Base-by-base conservation (phyloP, 768 basidiomycete genomes). In the Agaricus subrufescens region DNA sequence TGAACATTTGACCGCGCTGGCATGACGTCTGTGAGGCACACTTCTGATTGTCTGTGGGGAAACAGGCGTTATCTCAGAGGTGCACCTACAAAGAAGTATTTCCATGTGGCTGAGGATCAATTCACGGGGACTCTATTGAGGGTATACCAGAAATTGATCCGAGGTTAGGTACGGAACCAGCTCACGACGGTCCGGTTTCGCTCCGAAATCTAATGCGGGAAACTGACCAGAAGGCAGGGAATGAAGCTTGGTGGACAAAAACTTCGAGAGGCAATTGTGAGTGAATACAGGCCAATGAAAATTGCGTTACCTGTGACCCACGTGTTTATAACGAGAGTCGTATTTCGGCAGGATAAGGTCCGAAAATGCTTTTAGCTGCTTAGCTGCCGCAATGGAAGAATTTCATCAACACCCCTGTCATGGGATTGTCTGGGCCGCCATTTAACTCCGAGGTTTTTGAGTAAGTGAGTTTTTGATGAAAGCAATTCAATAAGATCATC, bases 81-180 rank as follows among this genome's bases (percentile, higher is more conserved):
- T 11, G 11, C 34, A 11, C 7, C 34, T 8, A 11, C 11, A 11
- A 8, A 11, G 34, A 34, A 34, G 34, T 34, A 7, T 8, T 7
- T 11, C 34, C 30, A 27, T 47, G 26, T 27, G 26, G 14, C 12
- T 26, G 23, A 12, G 9, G 46, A 14, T 47, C 19, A 10, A 15
- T 14, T 19, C 34, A 34, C n/a, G 38, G 49, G 38, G 34, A 25
- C 19, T 27, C 38, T 2, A 3, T 10, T 14, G 25, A 29, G 3
- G 11, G n/a, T 54, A 42, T 42, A 49, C 3, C 54, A 56, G 47
- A 49, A 15, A 31, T 56, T 49, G 29, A 56, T 56, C 54, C 54
- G 54, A 56, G 38, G 38, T 56, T 55, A 31, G 43, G 19, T 12
- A 3, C 15, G 12, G 5, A 19, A 48, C 19, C 6, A 26, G 9